Base-by-base conservation (phyloP, 805 yeast species). In the Ogataea paraovalis region DNA sequence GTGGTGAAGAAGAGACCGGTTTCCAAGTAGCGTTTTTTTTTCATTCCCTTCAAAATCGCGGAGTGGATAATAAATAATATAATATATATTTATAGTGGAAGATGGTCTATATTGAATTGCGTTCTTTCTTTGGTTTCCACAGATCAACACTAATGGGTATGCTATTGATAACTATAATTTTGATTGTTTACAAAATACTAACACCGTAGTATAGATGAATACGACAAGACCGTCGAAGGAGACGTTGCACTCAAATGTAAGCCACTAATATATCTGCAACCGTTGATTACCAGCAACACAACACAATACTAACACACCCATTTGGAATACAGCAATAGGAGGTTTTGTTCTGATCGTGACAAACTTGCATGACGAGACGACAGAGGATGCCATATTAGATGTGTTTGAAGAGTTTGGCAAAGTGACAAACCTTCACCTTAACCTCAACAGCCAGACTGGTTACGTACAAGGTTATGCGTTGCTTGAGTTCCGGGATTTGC, bases 341-440 rank as follows among this genome's bases (percentile, higher is more conserved):
- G 79, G 78, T 13, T 74, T 72, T 62, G 66, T 73, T 6, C 23
- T 74, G 1, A 57, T 73, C 3, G 71, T 64, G 6, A 60, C 68
- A 0, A 71, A 71, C 33, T 44, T 74, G 16, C 76, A 75, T 46
- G 74, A 71, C 33, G 79, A 74, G 54, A 69, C 72, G 2, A 55
- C 73, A 8, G 79, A 75, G 43, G 78, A 73, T 42, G 75, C 71
- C 25, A 48, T 73, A 1, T 49, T 50, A 4, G 78, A 75, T 51
- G 57, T 61, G 30, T 71, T 74, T 50, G 61, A 69, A 30, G 78
- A 74, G 22, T 71, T 53, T 45, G 77, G 76, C 2, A 56, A 49
- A 12, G 66, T 75, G 10, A 58, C 61, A 27, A 64, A 65, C 19
- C 41, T 73, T 1, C 75, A 71, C 48, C 47, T 75, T 46, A 75